Evolutionary conservation across 768 basidiomycete genomes (phyloP).

Genomic region (Lactarius quietus): DNA sequence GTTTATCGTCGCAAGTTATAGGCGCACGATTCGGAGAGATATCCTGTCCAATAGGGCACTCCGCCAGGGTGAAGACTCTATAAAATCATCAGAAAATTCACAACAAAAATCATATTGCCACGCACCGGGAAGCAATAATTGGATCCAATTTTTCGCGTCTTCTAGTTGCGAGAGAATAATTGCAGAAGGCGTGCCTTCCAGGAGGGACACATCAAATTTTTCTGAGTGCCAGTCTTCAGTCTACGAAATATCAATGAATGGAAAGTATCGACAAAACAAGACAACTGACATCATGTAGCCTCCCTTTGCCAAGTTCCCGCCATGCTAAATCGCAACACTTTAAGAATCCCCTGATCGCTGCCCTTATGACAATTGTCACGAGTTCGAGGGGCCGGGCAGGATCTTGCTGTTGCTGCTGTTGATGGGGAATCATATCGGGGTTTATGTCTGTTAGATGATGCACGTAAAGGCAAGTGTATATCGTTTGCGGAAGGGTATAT

Average conservation of each 20-base stretch:
- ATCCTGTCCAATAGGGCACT: slow-evolving; percentile 21
- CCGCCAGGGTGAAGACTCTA: slow-evolving; percentile 23
- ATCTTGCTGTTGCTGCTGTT: slow-evolving; percentile 34
- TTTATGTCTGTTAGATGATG: slow-evolving; percentile 61
- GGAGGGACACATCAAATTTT: slow-evolving; percentile 75
- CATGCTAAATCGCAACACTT: slow-evolving; percentile 83
- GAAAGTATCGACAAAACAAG: slow-evolving; percentile 11
- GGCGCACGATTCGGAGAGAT: slow-evolving; percentile 22
- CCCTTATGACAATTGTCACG: slow-evolving; percentile 62
- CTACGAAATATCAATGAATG: slow-evolving; percentile 38
- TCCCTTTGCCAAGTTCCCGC: slow-evolving; percentile 74
- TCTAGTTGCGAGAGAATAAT: slow-evolving; percentile 55
- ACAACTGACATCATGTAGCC: slow-evolving; percentile 64
- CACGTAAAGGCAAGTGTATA: slow-evolving; percentile 74
- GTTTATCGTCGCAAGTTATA: background rate
- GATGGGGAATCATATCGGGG: slow-evolving; percentile 44
- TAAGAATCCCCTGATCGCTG: slow-evolving; percentile 62
- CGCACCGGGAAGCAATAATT: slow-evolving; percentile 24
- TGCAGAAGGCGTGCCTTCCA: slow-evolving; percentile 57
- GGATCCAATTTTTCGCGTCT: slow-evolving; percentile 59
- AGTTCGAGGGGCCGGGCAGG: slow-evolving; percentile 55
- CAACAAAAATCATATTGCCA: background rate
- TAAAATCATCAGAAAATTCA: background rate
- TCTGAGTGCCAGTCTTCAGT: slow-evolving; percentile 89
- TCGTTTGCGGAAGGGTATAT: slow-evolving; percentile 79